These are phyloP conservation scores for Lasiodiplodia gonubiensis DNA, from an alignment of 2,329 filamentous ascomycete genomes.

Conservation along the genomic window DNA sequence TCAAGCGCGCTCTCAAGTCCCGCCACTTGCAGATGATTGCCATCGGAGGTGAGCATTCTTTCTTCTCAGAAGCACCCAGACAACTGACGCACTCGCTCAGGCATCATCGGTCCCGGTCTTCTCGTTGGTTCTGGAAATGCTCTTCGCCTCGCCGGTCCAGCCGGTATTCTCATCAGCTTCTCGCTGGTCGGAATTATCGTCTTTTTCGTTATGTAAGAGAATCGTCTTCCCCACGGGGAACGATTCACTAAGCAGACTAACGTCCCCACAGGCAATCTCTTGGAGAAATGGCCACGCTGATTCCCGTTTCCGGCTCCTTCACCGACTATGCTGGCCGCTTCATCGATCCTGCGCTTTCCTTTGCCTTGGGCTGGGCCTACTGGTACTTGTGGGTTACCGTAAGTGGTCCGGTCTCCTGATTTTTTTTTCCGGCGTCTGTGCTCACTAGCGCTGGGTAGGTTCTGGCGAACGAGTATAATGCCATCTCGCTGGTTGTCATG, in stretches of 20 bases:
- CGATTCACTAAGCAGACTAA: not conserved
- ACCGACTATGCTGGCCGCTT: conserved; percentile 33
- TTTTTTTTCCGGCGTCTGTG: not conserved
- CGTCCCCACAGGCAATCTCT: conserved; percentile 32
- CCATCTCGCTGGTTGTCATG: conserved; percentile 50
- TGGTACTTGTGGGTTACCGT: conserved; percentile 55
- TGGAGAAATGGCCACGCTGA: conserved; percentile 33
- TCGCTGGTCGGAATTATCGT: conserved; percentile 33
- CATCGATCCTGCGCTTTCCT: conserved; percentile 32
- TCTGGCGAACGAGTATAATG: conserved; percentile 52
- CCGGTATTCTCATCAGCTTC: conserved; percentile 33
- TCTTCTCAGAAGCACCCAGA: not conserved
- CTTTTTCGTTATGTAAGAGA: conserved; percentile 33
- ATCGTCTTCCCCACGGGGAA: conserved; percentile 16
- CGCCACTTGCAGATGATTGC: conserved; percentile 37
- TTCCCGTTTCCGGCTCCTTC: conserved; percentile 33
- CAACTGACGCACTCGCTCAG: conserved; percentile 13
- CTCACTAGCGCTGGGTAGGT: conserved; percentile 32
- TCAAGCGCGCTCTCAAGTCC: conserved; percentile 35
- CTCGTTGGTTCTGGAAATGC: conserved; percentile 34
- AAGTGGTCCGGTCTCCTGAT: not conserved
- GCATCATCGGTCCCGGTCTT: conserved; percentile 34
- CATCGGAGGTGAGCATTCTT: conserved; percentile 32
- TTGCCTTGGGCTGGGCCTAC: conserved; percentile 34
- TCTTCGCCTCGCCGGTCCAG: conserved; percentile 31